Percentiles rank a stretch among this genome's conserved stretches.
Conservation (phyloP, 306 rosid genomes). For the Citrullus mucosospermus region DNA sequence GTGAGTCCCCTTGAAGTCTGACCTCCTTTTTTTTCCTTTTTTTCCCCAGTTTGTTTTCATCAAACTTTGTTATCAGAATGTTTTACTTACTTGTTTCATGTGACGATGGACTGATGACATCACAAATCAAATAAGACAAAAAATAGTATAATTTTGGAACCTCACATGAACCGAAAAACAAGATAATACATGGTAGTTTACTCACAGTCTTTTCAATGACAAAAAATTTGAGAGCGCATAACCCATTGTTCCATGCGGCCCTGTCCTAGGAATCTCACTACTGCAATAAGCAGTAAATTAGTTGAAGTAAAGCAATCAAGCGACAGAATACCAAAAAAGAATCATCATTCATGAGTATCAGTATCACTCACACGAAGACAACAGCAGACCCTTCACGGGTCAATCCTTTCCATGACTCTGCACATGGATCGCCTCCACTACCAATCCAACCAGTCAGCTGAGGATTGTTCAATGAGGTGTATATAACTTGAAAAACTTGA, state of each 20-base stretch:
- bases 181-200: not conserved
- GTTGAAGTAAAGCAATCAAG: conserved; percentile 14
- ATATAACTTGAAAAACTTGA: conserved; percentile 80
- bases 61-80: too few relatives aligned
- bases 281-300: conserved; percentile 13
- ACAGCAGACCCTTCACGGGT: conserved; percentile 78
- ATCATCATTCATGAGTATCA: not conserved
- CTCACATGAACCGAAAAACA: not conserved
- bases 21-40: too few relatives aligned
- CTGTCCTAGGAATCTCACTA: conserved; percentile 73
- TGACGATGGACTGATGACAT: too few relatives aligned
- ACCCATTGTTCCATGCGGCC: conserved; percentile 81
- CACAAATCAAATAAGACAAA: not conserved
- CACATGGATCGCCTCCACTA: conserved; percentile 84
- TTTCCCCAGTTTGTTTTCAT: too few relatives aligned
- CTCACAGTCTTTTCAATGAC: conserved; percentile 78
- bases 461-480: conserved; percentile 59
- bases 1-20: too few relatives aligned
- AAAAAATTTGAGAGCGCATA: conserved; percentile 65
- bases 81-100: too few relatives aligned
- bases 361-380: conserved; percentile 59
- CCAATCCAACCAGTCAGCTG: conserved; percentile 71
- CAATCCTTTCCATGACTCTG: conserved; percentile 82
- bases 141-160: not conserved
- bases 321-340: not conserved